Base-by-base conservation (phyloP, 1,284 basidiomycete species). In the Omphalotus olearius region DNA sequence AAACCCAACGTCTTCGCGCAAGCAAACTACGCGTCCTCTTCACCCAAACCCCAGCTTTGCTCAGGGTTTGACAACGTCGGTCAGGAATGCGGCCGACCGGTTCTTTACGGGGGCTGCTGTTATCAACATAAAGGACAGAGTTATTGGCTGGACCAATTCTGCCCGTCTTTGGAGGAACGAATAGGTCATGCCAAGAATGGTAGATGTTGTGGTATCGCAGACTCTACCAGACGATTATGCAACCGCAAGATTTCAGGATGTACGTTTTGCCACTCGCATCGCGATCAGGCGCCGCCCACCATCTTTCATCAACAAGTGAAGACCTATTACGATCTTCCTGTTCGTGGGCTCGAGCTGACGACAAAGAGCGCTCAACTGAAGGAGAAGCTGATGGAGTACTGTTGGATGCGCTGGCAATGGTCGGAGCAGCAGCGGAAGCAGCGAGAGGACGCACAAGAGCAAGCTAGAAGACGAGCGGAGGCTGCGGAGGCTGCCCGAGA, bases 261-360 rank as follows among this genome's bases (percentile, higher is more conserved):
- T n/a, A 48, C 38, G 11, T 49, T 49, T 16, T 49, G 47, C 47
- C 39, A 42, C 28, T 36, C 13, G n/a, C 40, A 49, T 25, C 6
- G 38, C 16, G 28, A 49, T 20, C 47, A 49, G 30, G 16, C 17
- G 23, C 47, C 37, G 11, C 47, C 38, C 7, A 9, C 13, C 20
- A 48, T 17, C 7, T 48, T 48, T 39, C 28, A 17, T 28, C 37
- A 17, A n/a, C 25, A 48, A 1, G 4, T 39, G 14, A 18, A 18
- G n/a, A 28, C 25, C 4, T 48, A 48, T 13, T 41, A n/a, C n/a
- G 14, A 17, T 3, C 39, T 10, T 16, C 25, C 36, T 11, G 13
- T 17, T 13, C 11, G 47, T 4, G 37, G 37, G 4, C 30, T 23
- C 7, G 47, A 48, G 11, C 26, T 48, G 28, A 36, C 47, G 16